Percentiles rank a stretch among this genome's conserved stretches.
Evolutionary conservation across 2,329 filamentous ascomycete species (phyloP).

Genomic region (Coleophoma crateriformis): DNA sequence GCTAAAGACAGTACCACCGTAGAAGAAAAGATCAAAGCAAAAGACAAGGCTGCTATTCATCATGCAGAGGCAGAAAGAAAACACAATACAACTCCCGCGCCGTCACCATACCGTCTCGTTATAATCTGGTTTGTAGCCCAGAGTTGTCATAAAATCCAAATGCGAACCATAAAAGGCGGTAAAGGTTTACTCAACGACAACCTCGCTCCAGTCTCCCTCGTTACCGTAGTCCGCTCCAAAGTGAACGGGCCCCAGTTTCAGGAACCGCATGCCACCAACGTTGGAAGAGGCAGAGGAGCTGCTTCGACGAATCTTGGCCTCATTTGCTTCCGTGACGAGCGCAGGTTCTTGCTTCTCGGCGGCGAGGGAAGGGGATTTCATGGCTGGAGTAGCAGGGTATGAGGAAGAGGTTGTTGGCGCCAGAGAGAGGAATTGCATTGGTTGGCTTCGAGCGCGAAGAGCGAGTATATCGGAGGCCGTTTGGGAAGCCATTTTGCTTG

Average conservation of each 20-base stretch:
- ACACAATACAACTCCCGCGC: too few species aligned
- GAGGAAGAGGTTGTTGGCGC: conserved; percentile 19
- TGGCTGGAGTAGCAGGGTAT: conserved; percentile 12
- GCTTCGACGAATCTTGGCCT: background rate
- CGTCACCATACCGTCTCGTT: too few species aligned
- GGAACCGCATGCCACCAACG: conserved; percentile 11
- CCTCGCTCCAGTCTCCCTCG: conserved; percentile 22
- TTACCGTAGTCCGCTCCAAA: conserved; percentile 11
- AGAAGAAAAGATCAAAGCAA: too few species aligned
- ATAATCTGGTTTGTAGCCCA: too few species aligned
- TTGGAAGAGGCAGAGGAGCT: conserved; percentile 2
- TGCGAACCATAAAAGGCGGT: too few species aligned
- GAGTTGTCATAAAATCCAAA: too few species aligned
- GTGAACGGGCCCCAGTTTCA: conserved; percentile 23
- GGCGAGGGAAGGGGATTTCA: conserved; percentile 2
- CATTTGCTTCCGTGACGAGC: background rate
- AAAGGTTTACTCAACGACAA: conserved; percentile 7
- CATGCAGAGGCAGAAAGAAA: too few species aligned
- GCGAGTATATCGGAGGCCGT: conserved; percentile 1
- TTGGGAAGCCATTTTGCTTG: conserved; percentile 10
- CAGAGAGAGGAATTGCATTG: conserved; percentile 18
- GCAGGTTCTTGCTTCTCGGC: background rate
- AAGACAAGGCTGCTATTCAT: too few species aligned
- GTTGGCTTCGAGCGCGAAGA: conserved; percentile 2
- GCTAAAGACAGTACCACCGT: too few species aligned